Evolutionary conservation across 2,329 filamentous ascomycete genomes (phyloP).

Genomic region (Teratosphaeria nubilosa): DNA sequence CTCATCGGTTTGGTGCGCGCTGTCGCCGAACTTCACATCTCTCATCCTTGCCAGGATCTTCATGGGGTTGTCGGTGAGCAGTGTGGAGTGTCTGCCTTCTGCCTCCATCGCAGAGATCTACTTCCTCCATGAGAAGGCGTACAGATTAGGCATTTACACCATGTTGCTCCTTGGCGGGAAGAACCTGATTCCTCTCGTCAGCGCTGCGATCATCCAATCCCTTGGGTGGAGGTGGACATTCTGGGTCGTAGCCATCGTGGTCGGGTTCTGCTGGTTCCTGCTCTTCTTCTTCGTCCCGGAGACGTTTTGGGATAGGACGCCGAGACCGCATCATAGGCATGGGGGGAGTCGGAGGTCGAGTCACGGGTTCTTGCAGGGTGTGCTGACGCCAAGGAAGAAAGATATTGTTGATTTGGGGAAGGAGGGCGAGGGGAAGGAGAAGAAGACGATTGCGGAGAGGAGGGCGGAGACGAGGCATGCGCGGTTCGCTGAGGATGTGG

Average conservation of each 20-base stretch:
- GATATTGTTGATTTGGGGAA: neutral
- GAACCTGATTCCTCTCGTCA: slow-evolving; percentile 79
- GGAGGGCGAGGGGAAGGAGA: slow-evolving; percentile 3
- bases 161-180: slow-evolving; percentile 72
- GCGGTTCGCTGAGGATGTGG: slow-evolving; percentile 17
- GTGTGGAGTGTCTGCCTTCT: slow-evolving; percentile 84
- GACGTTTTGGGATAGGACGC: slow-evolving; percentile 88
- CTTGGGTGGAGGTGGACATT: slow-evolving; percentile 58
- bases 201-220: slow-evolving; percentile 69
- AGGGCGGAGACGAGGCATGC: slow-evolving; percentile 6
- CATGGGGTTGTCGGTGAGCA: slow-evolving; percentile 78
- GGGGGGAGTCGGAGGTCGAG: slow-evolving; percentile 15
- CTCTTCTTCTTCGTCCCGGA: slow-evolving; percentile 89
- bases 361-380: neutral
- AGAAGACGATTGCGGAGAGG: slow-evolving; percentile 3
- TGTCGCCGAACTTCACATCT: slow-evolving; percentile 71
- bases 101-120: slow-evolving; percentile 95
- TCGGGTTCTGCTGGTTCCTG: slow-evolving; percentile 57
- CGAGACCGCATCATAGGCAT: slow-evolving; percentile 38
- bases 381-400: slow-evolving; percentile 5
- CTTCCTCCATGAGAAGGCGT: slow-evolving; percentile 88
- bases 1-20: slow-evolving; percentile 73
- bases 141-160: slow-evolving; percentile 87
- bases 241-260: slow-evolving; percentile 70
- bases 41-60: slow-evolving; percentile 74